These are phyloP conservation scores for Hygrophorus russula DNA, from an alignment of 768 basidiomycete species.

Conservation along the genomic window DNA sequence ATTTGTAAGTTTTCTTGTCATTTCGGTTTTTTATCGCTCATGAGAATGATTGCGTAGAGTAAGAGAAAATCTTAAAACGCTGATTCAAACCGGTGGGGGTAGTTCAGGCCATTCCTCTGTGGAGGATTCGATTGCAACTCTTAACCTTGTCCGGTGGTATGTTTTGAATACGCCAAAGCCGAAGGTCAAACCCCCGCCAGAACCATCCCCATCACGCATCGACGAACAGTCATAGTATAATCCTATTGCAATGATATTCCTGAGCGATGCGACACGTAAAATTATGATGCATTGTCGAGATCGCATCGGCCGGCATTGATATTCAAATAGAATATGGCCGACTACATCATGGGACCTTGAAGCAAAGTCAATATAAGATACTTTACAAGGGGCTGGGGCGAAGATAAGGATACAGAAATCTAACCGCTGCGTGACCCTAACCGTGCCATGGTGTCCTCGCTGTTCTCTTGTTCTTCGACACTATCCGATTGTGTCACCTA, in stretches of 20 bases:
- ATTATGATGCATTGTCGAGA: too few species aligned
- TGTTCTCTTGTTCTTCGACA: constrained; percentile 77
- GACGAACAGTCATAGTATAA: too few species aligned
- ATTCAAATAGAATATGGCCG: too few species aligned
- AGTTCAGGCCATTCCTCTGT: constrained; percentile 78
- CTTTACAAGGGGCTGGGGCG: constrained; percentile 9
- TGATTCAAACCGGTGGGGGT: constrained; percentile 74
- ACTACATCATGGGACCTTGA: constrained; percentile 37
- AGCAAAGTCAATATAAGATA: constrained; percentile 13
- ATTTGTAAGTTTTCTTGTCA: constrained; percentile 44
- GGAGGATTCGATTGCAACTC: constrained; percentile 81
- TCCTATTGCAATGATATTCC: too few species aligned
- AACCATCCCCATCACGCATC: neutral
- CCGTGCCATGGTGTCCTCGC: constrained; percentile 71
- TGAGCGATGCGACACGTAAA: too few species aligned
- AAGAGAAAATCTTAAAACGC: constrained; percentile 67
- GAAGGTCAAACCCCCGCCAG: constrained; percentile 6
- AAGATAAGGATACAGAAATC: constrained; percentile 16
- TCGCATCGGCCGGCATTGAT: too few species aligned
- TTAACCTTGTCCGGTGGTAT: constrained; percentile 82
- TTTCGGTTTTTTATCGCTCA: neutral
- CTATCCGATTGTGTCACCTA: constrained; percentile 80
- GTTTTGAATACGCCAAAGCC: constrained; percentile 47
- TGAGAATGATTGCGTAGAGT: constrained; percentile 35
- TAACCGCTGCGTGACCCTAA: constrained; percentile 66